Percentiles rank a stretch among this genome's conserved stretches.
These are phyloP conservation scores for Metschnikowia cerradonensis DNA, from an alignment of 805 yeast genomes.

Conservation along the genomic window DNA sequence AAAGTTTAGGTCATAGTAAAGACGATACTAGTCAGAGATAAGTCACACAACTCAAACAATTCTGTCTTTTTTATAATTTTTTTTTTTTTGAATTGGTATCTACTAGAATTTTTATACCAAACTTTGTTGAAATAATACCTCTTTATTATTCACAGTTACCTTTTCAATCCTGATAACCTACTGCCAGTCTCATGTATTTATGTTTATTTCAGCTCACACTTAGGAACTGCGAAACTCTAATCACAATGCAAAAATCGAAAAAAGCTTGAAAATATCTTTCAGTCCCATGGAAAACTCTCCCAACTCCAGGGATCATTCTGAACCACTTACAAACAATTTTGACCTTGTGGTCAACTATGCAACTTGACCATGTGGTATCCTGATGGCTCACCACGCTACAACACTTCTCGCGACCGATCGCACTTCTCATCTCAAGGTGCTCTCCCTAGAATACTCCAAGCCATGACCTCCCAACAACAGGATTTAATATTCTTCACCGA, in stretches of 20 bases:
- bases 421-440: constrained; percentile 1
- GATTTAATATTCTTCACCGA: constrained; percentile 54
- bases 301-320: not conserved
- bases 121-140: no score
- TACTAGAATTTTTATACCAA: no score
- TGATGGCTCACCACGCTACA: not conserved
- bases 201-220: not conserved
- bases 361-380: not conserved
- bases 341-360: no score
- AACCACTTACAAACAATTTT: not conserved
- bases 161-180: no score
- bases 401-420: not conserved
- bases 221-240: not conserved
- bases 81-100: no score
- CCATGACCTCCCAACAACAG: constrained; percentile 45
- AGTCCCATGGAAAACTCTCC: not conserved
- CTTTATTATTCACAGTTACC: no score
- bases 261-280: not conserved
- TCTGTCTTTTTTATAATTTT: no score
- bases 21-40: no score
- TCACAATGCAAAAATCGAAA: not conserved
- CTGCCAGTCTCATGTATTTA: not conserved
- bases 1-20: no score
- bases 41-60: no score
- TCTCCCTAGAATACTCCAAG: not conserved